These are phyloP conservation scores for Pseudotsuga menziesii DNA, from an alignment of 75 land plant species.

Conservation along the genomic window DNA sequence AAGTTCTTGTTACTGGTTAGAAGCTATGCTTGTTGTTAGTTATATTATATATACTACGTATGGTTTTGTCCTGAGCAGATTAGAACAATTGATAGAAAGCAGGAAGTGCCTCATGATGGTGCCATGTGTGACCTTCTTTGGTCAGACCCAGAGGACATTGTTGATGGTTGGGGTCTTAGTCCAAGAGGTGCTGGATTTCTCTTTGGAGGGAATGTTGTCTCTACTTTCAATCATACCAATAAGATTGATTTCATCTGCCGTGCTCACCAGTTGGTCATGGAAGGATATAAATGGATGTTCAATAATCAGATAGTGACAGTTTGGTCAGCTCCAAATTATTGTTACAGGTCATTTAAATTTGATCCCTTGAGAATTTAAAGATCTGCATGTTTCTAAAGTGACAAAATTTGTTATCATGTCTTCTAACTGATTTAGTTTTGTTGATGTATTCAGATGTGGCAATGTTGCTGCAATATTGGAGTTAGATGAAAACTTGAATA, in stretches of 20 bases:
- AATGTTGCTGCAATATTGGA: constrained; percentile 99
- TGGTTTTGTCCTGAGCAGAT: constrained; percentile 45
- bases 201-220: constrained; percentile 90
- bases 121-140: constrained; percentile 99
- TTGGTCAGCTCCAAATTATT: constrained; percentile 99
- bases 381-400: not conserved
- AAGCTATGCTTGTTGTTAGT: not conserved
- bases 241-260: constrained; percentile 95
- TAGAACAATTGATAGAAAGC: constrained; percentile 92
- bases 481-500: constrained; percentile 85
- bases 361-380: not conserved
- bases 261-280: constrained; percentile 99
- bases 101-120: constrained; percentile 99
- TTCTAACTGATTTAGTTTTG: not conserved
- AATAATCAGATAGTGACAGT: constrained; percentile 96
- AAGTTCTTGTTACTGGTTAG: not conserved
- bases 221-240: constrained; percentile 82
- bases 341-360: constrained; percentile 73
- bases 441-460: constrained; percentile 75
- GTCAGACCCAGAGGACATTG: constrained; percentile 99
- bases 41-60: not conserved
- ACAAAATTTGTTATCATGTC: not conserved
- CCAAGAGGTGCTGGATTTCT: constrained; percentile 98
- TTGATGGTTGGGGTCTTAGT: constrained; percentile 98
- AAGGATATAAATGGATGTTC: constrained; percentile 99